phyloP scores from a whole-genome alignment of 805 yeast genomes.

The Nakazawaea wyomingensis region DNA sequence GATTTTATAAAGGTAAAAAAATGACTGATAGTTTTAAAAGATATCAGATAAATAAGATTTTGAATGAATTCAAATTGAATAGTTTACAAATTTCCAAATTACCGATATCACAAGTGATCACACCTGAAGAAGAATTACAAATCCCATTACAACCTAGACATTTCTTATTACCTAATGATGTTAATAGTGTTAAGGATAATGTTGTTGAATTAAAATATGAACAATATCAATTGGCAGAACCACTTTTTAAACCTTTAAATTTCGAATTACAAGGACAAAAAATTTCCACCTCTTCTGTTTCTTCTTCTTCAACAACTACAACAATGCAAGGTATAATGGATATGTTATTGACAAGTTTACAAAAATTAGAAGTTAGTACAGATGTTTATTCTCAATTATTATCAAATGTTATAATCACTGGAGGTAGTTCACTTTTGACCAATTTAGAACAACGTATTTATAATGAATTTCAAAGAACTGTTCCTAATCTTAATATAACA shows the following conservation, averaged over 20 bases:
- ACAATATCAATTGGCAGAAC: slow-evolving; percentile 54
- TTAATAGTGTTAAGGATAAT: slow-evolving; percentile 28
- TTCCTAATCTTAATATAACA: slow-evolving; percentile 44
- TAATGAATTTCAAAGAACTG: slow-evolving; percentile 47
- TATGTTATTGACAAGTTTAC: slow-evolving; percentile 38
- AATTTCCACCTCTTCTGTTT: no score
- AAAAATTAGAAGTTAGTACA: slow-evolving; percentile 39
- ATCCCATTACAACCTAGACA: slow-evolving; percentile 34
- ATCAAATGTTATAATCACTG: slow-evolving; percentile 52
- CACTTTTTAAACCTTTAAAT: slow-evolving; percentile 61
- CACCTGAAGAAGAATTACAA: slow-evolving; percentile 28
- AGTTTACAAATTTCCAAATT: slow-evolving; percentile 22
- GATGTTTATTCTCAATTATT: slow-evolving; percentile 34
- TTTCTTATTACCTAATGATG: slow-evolving; percentile 52
- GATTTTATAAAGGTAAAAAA: slow-evolving; percentile 21
- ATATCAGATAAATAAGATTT: slow-evolving; percentile 34
- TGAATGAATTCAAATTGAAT: slow-evolving; percentile 44
- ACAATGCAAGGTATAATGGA: slow-evolving; percentile 46
- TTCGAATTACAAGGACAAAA: slow-evolving; percentile 38
- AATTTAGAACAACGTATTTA: slow-evolving; percentile 53
- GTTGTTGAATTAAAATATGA: slow-evolving; percentile 44
- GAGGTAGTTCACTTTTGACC: slow-evolving; percentile 51
- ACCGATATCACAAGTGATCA: slow-evolving; percentile 24
- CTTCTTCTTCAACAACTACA: no score
- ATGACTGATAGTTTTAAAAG: slow-evolving; percentile 33